Evolutionary conservation across 1,284 basidiomycete species (phyloP), one percentile per base, ranked within the genome.

Genomic region (Tylopilus sp.): DNA sequence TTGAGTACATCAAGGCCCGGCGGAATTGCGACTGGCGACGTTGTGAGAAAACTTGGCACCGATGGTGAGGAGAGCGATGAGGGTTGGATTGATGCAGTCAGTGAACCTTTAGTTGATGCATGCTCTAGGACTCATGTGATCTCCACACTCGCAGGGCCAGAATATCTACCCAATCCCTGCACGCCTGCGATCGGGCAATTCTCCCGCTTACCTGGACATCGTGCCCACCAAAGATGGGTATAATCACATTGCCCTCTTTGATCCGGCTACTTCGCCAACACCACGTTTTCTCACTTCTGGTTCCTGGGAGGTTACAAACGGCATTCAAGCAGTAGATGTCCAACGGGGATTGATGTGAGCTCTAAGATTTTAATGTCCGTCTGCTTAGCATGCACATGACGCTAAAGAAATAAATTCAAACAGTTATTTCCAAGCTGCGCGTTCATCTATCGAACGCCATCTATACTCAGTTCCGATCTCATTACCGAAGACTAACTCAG

Each of bases 231-330:
- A 73, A 21, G 78, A 87, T 16, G 94, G 94, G 0, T 97, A 78
- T 72, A 86, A 91, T 59, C 94, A 97, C 62, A 83, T 97, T 59
- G 94, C 93, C 1, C 77, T 93, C 29, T 97, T 93, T 71, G 85
- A 79, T 52, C 86, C 92, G 2, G 79, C 86, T 3, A 79, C 78
- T 55, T 75, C 84, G 13, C 71, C 72, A 23, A 77, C 74, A 0
- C 92, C 93, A 2, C 75, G 73, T 29, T 97, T 92, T 74, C 72
- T 98, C 29, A 97, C 96, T 0, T 74, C 72, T 2, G 96, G 95
- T 0, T 65, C 82, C 28, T 97, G 94, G 94, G 96, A 99, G 68
- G 89, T 98, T 4, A 84, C 84, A 7, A 78, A 76, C 16, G 76
- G 75, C 6, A 85, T 97, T 48, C 71, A 81, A 46, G 87, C 80